Evolutionary conservation across 1,284 basidiomycete genomes (phyloP).

Genomic region (Moesziomyces parantarcticus): DNA sequence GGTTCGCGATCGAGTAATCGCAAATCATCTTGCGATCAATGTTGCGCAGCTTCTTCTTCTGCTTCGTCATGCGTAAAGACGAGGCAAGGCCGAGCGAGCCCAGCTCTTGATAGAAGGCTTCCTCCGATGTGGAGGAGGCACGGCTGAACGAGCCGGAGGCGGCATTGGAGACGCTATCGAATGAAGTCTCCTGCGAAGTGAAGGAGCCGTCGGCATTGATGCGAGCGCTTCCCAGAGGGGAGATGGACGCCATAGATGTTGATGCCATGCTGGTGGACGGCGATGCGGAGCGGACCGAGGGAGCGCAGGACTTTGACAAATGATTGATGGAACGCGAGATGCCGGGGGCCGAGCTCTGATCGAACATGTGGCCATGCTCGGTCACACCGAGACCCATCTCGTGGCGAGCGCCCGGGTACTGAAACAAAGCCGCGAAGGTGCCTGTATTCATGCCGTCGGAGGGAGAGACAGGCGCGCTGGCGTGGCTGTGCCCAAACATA

Average conservation of each 20-base stretch:
- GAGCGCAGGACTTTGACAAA: constrained; percentile 17
- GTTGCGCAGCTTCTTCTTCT: constrained; percentile 50
- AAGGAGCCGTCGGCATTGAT: constrained; percentile 44
- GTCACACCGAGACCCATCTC: constrained; percentile 5
- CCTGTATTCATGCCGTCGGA: constrained; percentile 16
- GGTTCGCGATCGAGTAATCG: constrained; percentile 36
- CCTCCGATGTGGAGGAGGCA: constrained; percentile 42
- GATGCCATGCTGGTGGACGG: constrained; percentile 45
- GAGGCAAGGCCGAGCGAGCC: constrained; percentile 22
- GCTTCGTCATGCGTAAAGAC: constrained; percentile 43
- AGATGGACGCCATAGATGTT: constrained; percentile 49
- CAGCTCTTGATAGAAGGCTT: constrained; percentile 21
- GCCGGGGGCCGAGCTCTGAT: constrained; percentile 6
- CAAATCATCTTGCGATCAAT: constrained; percentile 50
- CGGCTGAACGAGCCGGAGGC: constrained; percentile 41
- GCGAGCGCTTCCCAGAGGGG: constrained; percentile 37
- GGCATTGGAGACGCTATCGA: constrained; percentile 44
- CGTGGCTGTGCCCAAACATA: constrained; percentile 17
- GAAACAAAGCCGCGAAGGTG: constrained; percentile 13
- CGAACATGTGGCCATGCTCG: constrained; percentile 17
- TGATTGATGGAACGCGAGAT: constrained; percentile 2
- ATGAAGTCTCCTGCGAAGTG: constrained; percentile 45
- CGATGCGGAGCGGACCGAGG: constrained; percentile 32
- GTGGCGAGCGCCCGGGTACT: constrained; percentile 15
- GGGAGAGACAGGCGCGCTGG: constrained; percentile 42